Base-by-base conservation (phyloP, 73 alveolate genomes). In the Paramecium primaurelia region DNA sequence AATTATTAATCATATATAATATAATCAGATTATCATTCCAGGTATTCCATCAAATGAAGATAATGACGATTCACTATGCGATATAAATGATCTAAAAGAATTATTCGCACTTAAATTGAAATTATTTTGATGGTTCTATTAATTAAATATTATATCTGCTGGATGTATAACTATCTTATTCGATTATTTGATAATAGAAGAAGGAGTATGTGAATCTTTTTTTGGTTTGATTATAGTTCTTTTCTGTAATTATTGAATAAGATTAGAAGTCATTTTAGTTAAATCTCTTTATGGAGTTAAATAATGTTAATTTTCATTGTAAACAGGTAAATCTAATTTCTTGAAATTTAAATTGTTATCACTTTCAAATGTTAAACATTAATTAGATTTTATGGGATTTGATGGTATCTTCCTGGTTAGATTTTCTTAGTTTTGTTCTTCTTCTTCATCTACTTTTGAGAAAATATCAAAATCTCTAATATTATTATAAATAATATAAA, bases 11-110 rank as follows among this genome's bases (percentile, higher is more conserved):
- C 69, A 54, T 54, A 54, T 54, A 54, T 47, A 47, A 54, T 54
- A 54, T 54, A 54, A 28, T 64, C 84, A 64, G 28, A 34, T 64
- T 32, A 64, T 64, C 84, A 64, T 28, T 32, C 84, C 84, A 32
- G 84, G 84, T 14, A 64, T 64, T 32, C 84, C 84, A 64, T 64
- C 84, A 14, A 64, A 25, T 64, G 84, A 64, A 34, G 47, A 28
- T 42, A 64, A 28, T 25, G 84, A 64, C 0, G 45, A 5, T 64
- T 64, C 45, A 64, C 84, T 64, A 64, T 64, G 45, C 49, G 84
- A 64, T 28, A 64, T 64, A 34, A 64, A 64, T 64, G 84, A 64
- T 64, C 84, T 64, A 64, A 64, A 64, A 64, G 84, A 64, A 12
- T 64, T 64, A 64, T 64, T 28, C 69, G 69, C 69, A 54, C 69